A percentile compares a stretch with the other conserved stretches of the same genome.
These are phyloP conservation scores for Tilletia caries DNA, from an alignment of 1,284 basidiomycete genomes.

Conservation along the genomic window DNA sequence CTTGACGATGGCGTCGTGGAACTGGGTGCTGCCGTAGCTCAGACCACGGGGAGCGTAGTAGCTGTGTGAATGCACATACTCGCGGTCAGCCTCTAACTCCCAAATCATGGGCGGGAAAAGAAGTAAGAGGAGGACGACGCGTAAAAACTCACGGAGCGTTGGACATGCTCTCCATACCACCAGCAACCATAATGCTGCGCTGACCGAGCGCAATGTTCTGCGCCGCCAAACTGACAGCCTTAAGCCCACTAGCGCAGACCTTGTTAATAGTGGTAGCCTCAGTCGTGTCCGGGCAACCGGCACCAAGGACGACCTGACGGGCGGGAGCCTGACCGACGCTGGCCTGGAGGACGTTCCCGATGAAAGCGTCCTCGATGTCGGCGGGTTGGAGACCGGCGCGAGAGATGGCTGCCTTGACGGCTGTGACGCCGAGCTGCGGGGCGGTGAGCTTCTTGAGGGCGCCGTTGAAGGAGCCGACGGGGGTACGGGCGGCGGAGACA, in stretches of 20 bases:
- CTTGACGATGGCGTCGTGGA: slow-evolving; percentile 79
- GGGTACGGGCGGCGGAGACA: slow-evolving; percentile 88
- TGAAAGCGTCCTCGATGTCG: slow-evolving; percentile 87
- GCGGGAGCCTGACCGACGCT: slow-evolving; percentile 56
- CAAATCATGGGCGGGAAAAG: too few relatives aligned
- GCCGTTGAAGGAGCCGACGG: slow-evolving; percentile 90
- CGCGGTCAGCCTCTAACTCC: too few relatives aligned
- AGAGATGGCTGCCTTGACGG: slow-evolving; percentile 81
- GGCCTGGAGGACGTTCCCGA: slow-evolving; percentile 69
- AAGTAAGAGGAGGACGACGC: too few relatives aligned
- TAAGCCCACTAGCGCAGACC: slow-evolving; percentile 60
- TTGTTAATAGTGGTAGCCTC: slow-evolving; percentile 96
- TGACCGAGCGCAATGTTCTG: slow-evolving; percentile 57
- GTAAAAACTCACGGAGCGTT: slow-evolving; percentile 55
- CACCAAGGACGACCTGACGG: slow-evolving; percentile 68
- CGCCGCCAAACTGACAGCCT: slow-evolving; percentile 56
- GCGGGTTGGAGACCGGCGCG: slow-evolving; percentile 75
- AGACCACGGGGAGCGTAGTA: slow-evolving; percentile 88
- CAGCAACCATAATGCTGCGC: slow-evolving; percentile 55
- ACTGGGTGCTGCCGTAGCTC: slow-evolving; percentile 76
- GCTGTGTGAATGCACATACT: slow-evolving; percentile 58
- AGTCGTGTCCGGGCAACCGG: slow-evolving; percentile 75
- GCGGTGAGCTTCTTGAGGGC: slow-evolving; percentile 82
- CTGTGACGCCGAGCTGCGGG: slow-evolving; percentile 80
- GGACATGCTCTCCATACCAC: slow-evolving; percentile 58